phyloP scores from a whole-genome alignment of 1,284 basidiomycete species.

The Ustilago esculenta region DNA sequence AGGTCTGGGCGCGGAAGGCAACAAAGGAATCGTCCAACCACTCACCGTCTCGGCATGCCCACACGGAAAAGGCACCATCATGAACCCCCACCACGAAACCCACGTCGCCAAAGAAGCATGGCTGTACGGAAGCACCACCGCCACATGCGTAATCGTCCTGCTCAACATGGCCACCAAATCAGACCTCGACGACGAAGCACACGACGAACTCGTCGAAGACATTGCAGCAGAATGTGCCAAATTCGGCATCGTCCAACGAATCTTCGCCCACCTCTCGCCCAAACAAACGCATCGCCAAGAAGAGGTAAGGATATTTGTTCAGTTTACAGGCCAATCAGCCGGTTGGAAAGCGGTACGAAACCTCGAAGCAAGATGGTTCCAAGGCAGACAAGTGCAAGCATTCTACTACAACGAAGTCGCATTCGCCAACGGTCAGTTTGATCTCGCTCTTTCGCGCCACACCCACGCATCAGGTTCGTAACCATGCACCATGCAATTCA shows the following conservation, averaged over 20 bases:
- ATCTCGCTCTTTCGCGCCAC: not conserved
- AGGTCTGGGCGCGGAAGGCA: conserved; percentile 58
- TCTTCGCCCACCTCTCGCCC: conserved; percentile 22
- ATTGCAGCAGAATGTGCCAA: conserved; percentile 45
- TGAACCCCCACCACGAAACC: not conserved
- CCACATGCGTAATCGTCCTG: conserved; percentile 23
- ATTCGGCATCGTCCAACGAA: conserved; percentile 49
- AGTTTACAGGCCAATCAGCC: conserved; percentile 53
- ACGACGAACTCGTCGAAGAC: conserved; percentile 14
- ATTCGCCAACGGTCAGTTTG: not conserved
- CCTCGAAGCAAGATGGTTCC: conserved; percentile 47
- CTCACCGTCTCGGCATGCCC: conserved; percentile 10
- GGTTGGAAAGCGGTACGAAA: conserved; percentile 51
- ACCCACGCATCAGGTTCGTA: too few species aligned
- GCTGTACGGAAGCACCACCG: conserved; percentile 10
- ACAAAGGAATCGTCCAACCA: conserved; percentile 52
- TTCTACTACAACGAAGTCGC: conserved; percentile 11
- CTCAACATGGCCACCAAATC: conserved; percentile 12
- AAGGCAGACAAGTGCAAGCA: conserved; percentile 23
- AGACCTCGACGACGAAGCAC: not conserved
- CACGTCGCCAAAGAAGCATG: not conserved
- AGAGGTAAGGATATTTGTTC: conserved; percentile 51
- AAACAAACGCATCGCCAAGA: not conserved
- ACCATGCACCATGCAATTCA: too few species aligned
- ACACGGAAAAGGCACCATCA: not conserved